A percentile compares a stretch with the other conserved stretches of the same genome.
phyloP scores from a whole-genome alignment of 2,329 filamentous ascomycete species.

The Ascochyta rabiei region DNA sequence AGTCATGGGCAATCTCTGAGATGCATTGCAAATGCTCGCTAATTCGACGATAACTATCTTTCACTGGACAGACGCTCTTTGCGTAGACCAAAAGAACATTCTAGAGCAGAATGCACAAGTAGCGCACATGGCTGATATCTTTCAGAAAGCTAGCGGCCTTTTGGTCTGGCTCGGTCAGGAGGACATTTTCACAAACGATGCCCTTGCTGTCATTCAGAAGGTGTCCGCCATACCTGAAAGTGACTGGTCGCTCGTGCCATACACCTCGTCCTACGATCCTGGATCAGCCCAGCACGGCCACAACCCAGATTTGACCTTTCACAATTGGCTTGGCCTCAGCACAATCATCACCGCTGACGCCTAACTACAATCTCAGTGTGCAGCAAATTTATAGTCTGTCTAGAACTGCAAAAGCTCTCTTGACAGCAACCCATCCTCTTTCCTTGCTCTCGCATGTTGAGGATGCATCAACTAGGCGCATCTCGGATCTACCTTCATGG shows the following conservation, averaged over 20 bases:
- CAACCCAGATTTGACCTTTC: constrained; percentile 19
- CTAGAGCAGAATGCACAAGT: constrained; percentile 36
- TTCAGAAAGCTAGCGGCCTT: constrained; percentile 29
- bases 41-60: constrained; percentile 20
- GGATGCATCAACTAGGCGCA: constrained; percentile 24
- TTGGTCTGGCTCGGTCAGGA: constrained; percentile 43
- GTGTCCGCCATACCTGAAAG: constrained; percentile 25
- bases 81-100: constrained; percentile 35
- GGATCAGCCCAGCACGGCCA: background rate
- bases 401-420: constrained; percentile 22
- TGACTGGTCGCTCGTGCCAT: constrained; percentile 27
- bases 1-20: constrained; percentile 29
- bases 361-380: constrained; percentile 30
- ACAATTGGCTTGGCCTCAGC: constrained; percentile 38
- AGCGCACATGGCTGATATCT: constrained; percentile 38
- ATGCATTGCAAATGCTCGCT: constrained; percentile 33
- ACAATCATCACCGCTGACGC: constrained; percentile 30
- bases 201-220: constrained; percentile 24
- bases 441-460: constrained; percentile 33
- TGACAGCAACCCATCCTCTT: constrained; percentile 26
- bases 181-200: constrained; percentile 32
- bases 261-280: constrained; percentile 33
- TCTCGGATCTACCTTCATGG: constrained; percentile 31
- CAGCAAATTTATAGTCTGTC: constrained; percentile 34
- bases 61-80: constrained; percentile 42